These are phyloP conservation scores for Candida nonsorbophila DNA, from an alignment of 805 yeast genomes.

Conservation along the genomic window DNA sequence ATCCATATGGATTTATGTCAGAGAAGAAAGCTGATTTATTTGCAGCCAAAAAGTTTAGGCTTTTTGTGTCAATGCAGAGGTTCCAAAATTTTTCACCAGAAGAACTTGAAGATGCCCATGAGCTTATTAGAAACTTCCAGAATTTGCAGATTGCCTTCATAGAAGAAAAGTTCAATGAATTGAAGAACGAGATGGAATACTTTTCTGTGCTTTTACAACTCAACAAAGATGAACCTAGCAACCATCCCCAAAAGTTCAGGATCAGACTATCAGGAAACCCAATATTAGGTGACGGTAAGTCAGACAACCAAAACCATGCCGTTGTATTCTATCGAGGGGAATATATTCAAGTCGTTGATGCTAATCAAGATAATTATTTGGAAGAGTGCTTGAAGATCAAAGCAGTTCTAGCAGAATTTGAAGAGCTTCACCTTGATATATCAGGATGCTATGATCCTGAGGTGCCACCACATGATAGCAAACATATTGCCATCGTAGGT, in stretches of 20 bases:
- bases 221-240: slow-evolving; percentile 51
- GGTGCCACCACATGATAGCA: slow-evolving; percentile 12
- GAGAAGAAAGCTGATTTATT: slow-evolving; percentile 27
- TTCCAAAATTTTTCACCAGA: slow-evolving; percentile 56
- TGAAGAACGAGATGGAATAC: slow-evolving; percentile 37
- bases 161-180: slow-evolving; percentile 37
- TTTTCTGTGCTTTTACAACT: slow-evolving; percentile 57
- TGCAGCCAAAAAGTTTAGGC: slow-evolving; percentile 74
- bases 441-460: slow-evolving; percentile 53
- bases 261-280: slow-evolving; percentile 90
- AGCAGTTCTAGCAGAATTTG: slow-evolving; percentile 85
- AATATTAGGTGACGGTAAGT: slow-evolving; percentile 92
- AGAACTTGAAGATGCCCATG: slow-evolving; percentile 64
- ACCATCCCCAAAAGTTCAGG: slow-evolving; percentile 37
- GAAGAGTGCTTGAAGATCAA: slow-evolving; percentile 93
- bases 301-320: slow-evolving; percentile 91
- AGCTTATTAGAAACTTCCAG: slow-evolving; percentile 70
- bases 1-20: too few relatives aligned
- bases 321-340: slow-evolving; percentile 88
- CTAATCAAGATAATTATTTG: slow-evolving; percentile 91
- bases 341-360: slow-evolving; percentile 90
- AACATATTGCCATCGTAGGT: slow-evolving; percentile 81
- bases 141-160: slow-evolving; percentile 53
- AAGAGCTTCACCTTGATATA: slow-evolving; percentile 60
- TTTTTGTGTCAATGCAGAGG: slow-evolving; percentile 87